Conservation (phyloP, 2,329 filamentous ascomycete genomes). For the Colletotrichum echinochloae region DNA sequence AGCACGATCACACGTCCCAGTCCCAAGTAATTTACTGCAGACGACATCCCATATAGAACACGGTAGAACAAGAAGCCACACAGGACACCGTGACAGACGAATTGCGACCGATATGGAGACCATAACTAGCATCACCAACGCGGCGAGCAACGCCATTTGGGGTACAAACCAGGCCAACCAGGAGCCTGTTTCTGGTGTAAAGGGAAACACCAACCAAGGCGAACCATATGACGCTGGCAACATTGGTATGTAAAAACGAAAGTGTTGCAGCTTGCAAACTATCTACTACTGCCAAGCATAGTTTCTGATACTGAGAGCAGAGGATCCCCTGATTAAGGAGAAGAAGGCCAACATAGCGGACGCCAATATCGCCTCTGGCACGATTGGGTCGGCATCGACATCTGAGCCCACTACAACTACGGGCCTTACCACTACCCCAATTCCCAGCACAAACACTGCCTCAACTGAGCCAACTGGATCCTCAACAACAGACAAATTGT, state of each 20-base stretch:
- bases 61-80: not conserved
- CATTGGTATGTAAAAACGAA: constrained; percentile 57
- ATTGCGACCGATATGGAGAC: constrained; percentile 68
- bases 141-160: constrained; percentile 58
- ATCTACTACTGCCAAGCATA: no score
- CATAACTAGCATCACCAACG: constrained; percentile 65
- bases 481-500: not conserved
- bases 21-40: not conserved
- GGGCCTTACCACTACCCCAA: not conserved
- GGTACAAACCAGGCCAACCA: constrained; percentile 54
- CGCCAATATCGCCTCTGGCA: not conserved
- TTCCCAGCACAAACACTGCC: constrained; percentile 8
- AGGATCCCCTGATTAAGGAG: constrained; percentile 20
- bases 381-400: not conserved
- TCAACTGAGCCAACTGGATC: not conserved
- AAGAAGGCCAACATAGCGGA: constrained; percentile 24
- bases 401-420: not conserved
- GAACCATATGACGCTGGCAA: constrained; percentile 88
- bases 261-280: not conserved
- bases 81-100: not conserved
- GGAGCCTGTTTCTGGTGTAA: constrained; percentile 79
- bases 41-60: no score
- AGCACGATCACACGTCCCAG: not conserved
- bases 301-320: constrained; percentile 6
- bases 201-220: constrained; percentile 73